Base-by-base conservation (phyloP, 140 eudicot species). In the Cichorium intybus region DNA sequence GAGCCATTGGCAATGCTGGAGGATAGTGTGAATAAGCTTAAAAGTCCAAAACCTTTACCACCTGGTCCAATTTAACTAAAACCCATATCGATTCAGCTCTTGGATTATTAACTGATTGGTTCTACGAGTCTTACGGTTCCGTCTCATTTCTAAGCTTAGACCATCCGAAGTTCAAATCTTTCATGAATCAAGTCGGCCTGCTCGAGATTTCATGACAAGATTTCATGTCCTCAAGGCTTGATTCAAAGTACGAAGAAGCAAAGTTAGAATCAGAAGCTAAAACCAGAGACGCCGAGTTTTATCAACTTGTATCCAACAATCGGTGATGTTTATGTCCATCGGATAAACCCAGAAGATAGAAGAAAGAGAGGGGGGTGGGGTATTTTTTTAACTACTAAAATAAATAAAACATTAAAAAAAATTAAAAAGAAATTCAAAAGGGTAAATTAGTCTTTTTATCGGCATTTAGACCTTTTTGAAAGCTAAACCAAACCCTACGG, bases 151-250 rank as follows among this genome's bases (percentile, higher is more conserved):
- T 87, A 41, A 79, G 88, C 43, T 79, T 89, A 3, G 97, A 89
- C 31, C 95, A 89, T 64, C 89, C 97, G 6, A 89, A 86, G 70
- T 86, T 89, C 75, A 85, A 79, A 78, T 79, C 87, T 41, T 89
- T 89, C 46, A 75, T 89, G 46, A 74, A 69, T 28, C 91, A 81
- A 67, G 86, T 89, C 7, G 97, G 97, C 0, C 56, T 89, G 60
- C 95, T 89, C 5, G 81, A 54, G 7, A 71, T 69, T 20, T 77
- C 83, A 0, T 54, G 54, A 33, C 73, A 71, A 70, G 95, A 89
- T 20, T 68, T 83, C 24, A 46, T 60, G 28, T 69, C 77, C 16
- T 51, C 84, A 2, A 74, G 80, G 68, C 81, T 89, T 4, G 95
- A 89, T 60, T 70, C 92, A 0, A 81, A 78, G 82, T 86, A 69